Evolutionary conservation across 2,329 filamentous ascomycete genomes (phyloP).

Genomic region (Aspergillus fructus): DNA sequence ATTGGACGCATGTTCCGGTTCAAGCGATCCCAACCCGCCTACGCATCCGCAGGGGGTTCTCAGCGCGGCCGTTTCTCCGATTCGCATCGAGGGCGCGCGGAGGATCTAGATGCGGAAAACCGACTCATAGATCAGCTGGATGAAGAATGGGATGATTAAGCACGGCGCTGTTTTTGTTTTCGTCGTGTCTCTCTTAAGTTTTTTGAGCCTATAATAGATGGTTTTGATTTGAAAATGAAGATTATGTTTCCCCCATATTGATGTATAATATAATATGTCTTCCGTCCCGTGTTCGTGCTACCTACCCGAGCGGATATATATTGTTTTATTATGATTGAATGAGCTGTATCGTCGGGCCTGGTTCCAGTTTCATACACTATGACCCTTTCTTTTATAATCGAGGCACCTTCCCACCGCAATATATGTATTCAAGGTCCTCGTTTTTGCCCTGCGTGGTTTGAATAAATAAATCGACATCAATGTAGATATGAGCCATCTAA

Average conservation of each 20-base stretch:
- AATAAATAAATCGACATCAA: not conserved
- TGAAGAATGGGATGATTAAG: constrained; percentile 86
- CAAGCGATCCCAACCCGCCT: constrained; percentile 34
- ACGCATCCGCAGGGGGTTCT: constrained; percentile 32
- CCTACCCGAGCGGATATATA: too few species aligned
- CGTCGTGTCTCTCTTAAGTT: not conserved
- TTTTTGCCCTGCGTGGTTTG: too few species aligned
- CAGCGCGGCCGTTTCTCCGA: constrained; percentile 33
- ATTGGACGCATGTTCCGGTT: constrained; percentile 40
- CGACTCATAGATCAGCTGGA: constrained; percentile 92
- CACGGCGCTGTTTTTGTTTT: not conserved
- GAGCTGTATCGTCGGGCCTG: too few species aligned
- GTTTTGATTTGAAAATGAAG: not conserved
- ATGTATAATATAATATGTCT: too few species aligned
- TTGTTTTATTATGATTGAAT: too few species aligned
- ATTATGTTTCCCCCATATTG: not conserved
- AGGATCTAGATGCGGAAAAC: constrained; percentile 76
- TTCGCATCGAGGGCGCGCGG: constrained; percentile 23
- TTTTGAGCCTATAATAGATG: not conserved
- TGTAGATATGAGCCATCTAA: not conserved
- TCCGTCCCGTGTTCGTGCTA: too few species aligned
- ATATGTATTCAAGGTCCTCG: too few species aligned
- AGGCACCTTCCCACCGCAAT: too few species aligned
- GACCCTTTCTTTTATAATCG: too few species aligned
- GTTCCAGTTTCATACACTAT: too few species aligned